Evolutionary conservation across 2,329 filamentous ascomycete species (phyloP).

Genomic region (Acephala macrosclerotiorum): DNA sequence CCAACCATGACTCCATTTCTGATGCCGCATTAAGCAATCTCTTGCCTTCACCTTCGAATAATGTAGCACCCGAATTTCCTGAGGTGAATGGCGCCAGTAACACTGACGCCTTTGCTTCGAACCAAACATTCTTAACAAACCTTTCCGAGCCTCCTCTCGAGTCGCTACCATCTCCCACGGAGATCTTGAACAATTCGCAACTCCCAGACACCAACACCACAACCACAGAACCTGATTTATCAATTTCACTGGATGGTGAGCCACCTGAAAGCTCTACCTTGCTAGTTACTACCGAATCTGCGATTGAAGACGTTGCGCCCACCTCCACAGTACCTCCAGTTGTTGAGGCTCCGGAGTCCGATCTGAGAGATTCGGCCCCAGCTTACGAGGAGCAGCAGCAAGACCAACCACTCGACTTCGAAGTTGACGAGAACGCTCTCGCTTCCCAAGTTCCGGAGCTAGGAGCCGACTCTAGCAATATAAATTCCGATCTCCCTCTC

Average conservation of each 20-base stretch:
- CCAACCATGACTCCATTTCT: slow-evolving; percentile 34
- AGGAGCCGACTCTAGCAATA: neutral
- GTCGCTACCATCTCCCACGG: slow-evolving; percentile 29
- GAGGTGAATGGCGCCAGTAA: slow-evolving; percentile 38
- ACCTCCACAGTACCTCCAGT: slow-evolving; percentile 41
- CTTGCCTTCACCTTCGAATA: slow-evolving; percentile 25
- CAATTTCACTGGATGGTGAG: slow-evolving; percentile 27
- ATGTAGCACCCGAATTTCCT: slow-evolving; percentile 6
- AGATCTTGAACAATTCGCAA: slow-evolving; percentile 29
- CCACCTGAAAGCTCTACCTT: slow-evolving; percentile 20
- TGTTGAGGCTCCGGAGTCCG: slow-evolving; percentile 43
- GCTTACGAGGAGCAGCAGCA: slow-evolving; percentile 16
- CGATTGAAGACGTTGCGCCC: slow-evolving; percentile 35
- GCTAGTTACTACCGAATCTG: slow-evolving; percentile 30
- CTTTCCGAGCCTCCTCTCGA: slow-evolving; percentile 16
- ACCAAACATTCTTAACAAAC: slow-evolving; percentile 36
- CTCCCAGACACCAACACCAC: slow-evolving; percentile 34
- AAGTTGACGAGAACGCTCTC: slow-evolving; percentile 21
- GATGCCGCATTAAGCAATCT: slow-evolving; percentile 31
- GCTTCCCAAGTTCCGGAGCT: slow-evolving; percentile 1
- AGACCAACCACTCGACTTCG: slow-evolving; percentile 16
- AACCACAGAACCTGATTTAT: slow-evolving; percentile 28
- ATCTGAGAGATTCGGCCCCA: slow-evolving; percentile 38
- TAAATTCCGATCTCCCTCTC: slow-evolving; percentile 10
- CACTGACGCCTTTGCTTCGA: slow-evolving; percentile 38